Conservation (phyloP, 345 rosid genomes). For the Pugionium dolabratum region DNA sequence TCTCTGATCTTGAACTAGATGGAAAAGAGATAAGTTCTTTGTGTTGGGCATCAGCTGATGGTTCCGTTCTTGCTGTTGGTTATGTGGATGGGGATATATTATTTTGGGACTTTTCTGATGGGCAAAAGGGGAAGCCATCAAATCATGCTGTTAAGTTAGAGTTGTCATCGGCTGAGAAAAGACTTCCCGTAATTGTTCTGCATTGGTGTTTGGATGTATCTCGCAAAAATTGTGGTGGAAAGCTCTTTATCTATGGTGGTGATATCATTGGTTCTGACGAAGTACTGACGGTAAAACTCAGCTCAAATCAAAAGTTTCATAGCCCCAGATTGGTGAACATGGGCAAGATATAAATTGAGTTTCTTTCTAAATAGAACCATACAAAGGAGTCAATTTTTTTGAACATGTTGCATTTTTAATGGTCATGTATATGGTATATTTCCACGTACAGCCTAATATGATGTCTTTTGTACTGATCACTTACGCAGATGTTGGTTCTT, state of each 20-base stretch:
- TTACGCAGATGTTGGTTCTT: constrained; percentile 63
- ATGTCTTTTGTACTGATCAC: constrained; percentile 26
- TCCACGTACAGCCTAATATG: constrained; percentile 31
- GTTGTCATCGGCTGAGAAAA: constrained; percentile 65
- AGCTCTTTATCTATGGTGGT: constrained; percentile 81
- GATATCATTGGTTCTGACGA: constrained; percentile 82
- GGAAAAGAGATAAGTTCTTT: constrained; percentile 86
- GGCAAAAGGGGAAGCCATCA: constrained; percentile 46
- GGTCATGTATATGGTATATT: constrained; percentile 14
- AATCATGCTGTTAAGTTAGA: constrained; percentile 66
- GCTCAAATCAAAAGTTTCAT: constrained; percentile 18
- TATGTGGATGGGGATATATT: constrained; percentile 86
- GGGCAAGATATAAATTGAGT: constrained; percentile 2
- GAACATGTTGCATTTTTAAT: constrained; percentile 26
- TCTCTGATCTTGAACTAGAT: constrained; percentile 45
- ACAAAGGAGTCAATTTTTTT: constrained; percentile 12
- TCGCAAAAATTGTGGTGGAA: constrained; percentile 52
- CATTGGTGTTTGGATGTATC: constrained; percentile 61
- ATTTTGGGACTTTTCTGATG: constrained; percentile 66
- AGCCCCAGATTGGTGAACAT: constrained; percentile 26
- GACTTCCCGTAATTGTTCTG: constrained; percentile 79
- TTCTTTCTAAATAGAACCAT: constrained; percentile 22
- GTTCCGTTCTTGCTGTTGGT: constrained; percentile 85
- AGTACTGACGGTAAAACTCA: constrained; percentile 64
- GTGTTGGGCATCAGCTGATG: constrained; percentile 84